Evolutionary conservation across 805 yeast species (phyloP), one percentile per base, ranked within the genome.

Genomic region (Candida michaelii): DNA sequence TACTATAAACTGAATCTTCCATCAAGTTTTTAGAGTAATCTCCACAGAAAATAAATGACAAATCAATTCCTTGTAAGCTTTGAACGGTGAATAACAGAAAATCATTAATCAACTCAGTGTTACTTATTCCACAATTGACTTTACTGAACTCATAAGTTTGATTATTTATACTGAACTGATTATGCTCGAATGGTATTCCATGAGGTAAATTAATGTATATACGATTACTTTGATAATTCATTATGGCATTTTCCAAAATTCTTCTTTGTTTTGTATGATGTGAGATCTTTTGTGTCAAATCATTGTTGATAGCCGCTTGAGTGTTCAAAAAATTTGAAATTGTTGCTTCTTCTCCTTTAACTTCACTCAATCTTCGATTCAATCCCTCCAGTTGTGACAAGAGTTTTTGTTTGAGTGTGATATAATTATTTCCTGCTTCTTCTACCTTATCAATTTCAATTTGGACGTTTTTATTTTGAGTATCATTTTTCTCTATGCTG

Each of bases 171-270:
- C n/a, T 31, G 18, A 40, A 45, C 4, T 29, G 21, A 5, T 41
- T 42, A n/a, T 36, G 40, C 10, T 36, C 37, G 16, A 40, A 30
- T 5, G 33, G 29, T 17, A 49, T 13, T 23, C 35, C 39, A 2
- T 8, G 14, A 13, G 40, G 39, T 16, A 27, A 16, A 10, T 39
- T 49, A 1, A 56, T 49, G 40, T 59, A 63, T 1, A 62, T 60
- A 33, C 72, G 44, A 30, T 50, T 54, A 0, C 58, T 53, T 38
- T 62, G 57, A 39, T 58, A 55, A 18, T 60, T 56, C 63, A 66
- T 55, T 7, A 79, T 78, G 1, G 77, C 65, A 49, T 77, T 76
- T 53, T 79, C 81, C 30, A 79, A 54, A 8, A 66, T 61, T 48
- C 74, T 63, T 43, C 74, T 62, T 23, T 71, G 63, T 4, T 50